These are phyloP conservation scores for Leptosphaerulina australis DNA, from an alignment of 2,329 filamentous ascomycete genomes.

Conservation along the genomic window DNA sequence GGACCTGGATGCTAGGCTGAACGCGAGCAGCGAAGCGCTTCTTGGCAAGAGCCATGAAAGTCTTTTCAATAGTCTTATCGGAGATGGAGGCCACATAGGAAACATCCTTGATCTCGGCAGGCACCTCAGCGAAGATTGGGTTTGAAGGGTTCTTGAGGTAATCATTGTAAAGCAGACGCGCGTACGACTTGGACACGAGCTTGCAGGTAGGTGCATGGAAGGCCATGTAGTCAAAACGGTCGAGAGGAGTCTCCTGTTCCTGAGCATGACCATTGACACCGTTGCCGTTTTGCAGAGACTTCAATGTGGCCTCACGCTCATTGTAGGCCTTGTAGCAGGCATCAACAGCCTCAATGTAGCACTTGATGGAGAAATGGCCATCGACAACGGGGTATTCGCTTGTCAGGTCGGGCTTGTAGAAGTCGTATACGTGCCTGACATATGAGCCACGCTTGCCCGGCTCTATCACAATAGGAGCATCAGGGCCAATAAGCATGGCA, in stretches of 20 bases:
- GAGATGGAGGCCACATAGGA: slow-evolving; percentile 56
- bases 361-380: slow-evolving; percentile 59
- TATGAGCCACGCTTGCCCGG: slow-evolving; percentile 58
- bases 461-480: slow-evolving; percentile 58
- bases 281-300: slow-evolving; percentile 52
- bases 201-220: slow-evolving; percentile 63
- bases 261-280: slow-evolving; percentile 44
- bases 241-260: slow-evolving; percentile 54
- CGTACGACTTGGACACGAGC: slow-evolving; percentile 61
- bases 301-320: slow-evolving; percentile 54
- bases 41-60: slow-evolving; percentile 58
- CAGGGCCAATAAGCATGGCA: slow-evolving; percentile 59
- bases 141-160: slow-evolving; percentile 55
- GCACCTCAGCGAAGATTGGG: slow-evolving; percentile 57
- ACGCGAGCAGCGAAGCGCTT: slow-evolving; percentile 58
- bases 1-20: slow-evolving; percentile 57
- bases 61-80: slow-evolving; percentile 61
- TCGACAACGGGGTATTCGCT: slow-evolving; percentile 61
- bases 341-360: slow-evolving; percentile 60
- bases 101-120: slow-evolving; percentile 55
- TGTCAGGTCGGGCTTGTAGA: slow-evolving; percentile 62
- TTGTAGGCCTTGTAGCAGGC: slow-evolving; percentile 62
- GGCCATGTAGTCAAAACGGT: slow-evolving; percentile 62
- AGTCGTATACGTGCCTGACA: slow-evolving; percentile 60
- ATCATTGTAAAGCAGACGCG: slow-evolving; percentile 60